Percentiles rank a stretch among this genome's conserved stretches.
Evolutionary conservation across 208 protist species (phyloP).

Genomic region (Angomonas desouzai): DNA sequence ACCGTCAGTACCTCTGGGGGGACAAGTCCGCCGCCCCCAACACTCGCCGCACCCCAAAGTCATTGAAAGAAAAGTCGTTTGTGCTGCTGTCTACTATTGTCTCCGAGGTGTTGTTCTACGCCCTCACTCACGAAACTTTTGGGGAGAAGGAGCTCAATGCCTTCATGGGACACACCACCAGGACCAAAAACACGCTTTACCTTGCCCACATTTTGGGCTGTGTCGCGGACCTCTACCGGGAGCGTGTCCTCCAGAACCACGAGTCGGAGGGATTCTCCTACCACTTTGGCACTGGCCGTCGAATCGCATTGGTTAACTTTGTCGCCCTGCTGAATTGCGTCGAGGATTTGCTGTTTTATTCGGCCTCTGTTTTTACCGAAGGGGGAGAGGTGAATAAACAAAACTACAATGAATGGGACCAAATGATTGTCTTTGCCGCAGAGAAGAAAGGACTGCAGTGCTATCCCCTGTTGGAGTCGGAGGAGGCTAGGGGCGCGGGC

Average conservation of each 20-base stretch:
- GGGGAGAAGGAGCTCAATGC: conserved; percentile 62
- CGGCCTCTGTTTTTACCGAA: conserved; percentile 10
- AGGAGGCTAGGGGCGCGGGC: conserved; percentile 18
- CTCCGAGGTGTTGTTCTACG: conserved; percentile 48
- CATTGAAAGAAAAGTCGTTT: conserved; percentile 5
- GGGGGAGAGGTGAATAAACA: neutral
- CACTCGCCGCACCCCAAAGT: conserved; percentile 31
- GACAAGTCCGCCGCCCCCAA: neutral
- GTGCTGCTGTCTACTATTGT: conserved; percentile 36
- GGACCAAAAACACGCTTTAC: conserved; percentile 17
- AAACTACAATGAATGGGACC: conserved; percentile 54
- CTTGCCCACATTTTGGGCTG: conserved; percentile 49
- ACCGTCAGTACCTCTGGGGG: neutral
- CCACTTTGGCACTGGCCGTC: conserved; percentile 31
- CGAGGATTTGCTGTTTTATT: conserved; percentile 78
- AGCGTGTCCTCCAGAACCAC: conserved; percentile 13
- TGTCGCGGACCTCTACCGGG: conserved; percentile 54
- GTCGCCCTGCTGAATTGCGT: conserved; percentile 46
- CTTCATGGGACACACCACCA: conserved; percentile 48
- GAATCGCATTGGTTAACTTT: conserved; percentile 41
- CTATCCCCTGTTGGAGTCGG: conserved; percentile 7
- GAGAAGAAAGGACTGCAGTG: neutral
- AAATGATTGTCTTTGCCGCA: conserved; percentile 25
- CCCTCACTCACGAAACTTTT: conserved; percentile 57
- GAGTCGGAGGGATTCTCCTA: conserved; percentile 1